Evolutionary conservation across 2,329 filamentous ascomycete species (phyloP), one percentile per base, ranked within the genome.

Genomic region (Trichothecium roseum): DNA sequence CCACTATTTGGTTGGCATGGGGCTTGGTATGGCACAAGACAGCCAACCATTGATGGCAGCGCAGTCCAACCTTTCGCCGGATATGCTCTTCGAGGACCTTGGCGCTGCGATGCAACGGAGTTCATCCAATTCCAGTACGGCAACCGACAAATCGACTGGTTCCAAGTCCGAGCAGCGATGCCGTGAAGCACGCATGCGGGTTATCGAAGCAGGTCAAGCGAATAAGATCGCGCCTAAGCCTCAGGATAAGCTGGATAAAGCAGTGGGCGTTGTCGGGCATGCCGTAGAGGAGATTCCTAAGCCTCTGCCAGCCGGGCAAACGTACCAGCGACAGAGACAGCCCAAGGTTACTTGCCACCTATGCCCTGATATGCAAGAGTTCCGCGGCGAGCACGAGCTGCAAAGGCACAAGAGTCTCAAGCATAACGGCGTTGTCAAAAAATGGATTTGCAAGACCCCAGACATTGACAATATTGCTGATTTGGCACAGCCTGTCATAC

Each of bases 381-480:
- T 94, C 57, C 78, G 87, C 24, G 87, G 87, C 36, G 83, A 88
- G 17, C 87, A 94, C 52, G 87, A 94, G 55, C 70, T 85, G 18
- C 72, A 76, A 30, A 70, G 81, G 14, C 81, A 86, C 45, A 69
- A 69, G 36, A 72, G 72, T 29, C 62, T 67, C 24, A 74, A 84
- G 44, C 89, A 96, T 55, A 63, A 64, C 39, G 46, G 41, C 9
- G 44, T 57, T 4, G 66, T 74, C 34, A 73, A 64, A 53, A 76
- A 74, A 45, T 80, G 60, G 48, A 59, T 77, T 18, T 79, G 74
- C 46, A 60, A 70, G 22, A 70, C 78, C 42, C 74, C 76, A 2
- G 48, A 52, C 9, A 45, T 49, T 1, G 50, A 48, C 13, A 64
- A 64, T 7, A 50, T 64, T 3, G 43, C 47, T 14, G 54, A 58